Evolutionary conservation across 2,329 filamentous ascomycete species (phyloP).

Genomic region (Fusarium sp.): DNA sequence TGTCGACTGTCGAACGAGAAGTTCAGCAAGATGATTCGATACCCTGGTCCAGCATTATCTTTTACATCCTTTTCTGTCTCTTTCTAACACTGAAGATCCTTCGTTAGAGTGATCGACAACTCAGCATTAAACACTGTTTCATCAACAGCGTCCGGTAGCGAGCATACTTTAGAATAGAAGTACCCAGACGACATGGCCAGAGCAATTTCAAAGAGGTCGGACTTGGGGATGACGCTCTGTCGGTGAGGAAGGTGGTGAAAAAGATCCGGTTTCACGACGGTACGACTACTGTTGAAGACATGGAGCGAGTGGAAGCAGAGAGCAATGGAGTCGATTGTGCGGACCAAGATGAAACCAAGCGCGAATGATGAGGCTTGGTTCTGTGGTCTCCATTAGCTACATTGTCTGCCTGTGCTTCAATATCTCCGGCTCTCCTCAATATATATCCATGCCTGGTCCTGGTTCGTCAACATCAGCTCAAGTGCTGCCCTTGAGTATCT

Average conservation of each 20-base stretch:
- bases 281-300: not conserved
- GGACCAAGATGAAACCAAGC: not conserved
- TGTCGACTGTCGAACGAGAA: not conserved
- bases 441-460: no score
- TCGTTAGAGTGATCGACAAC: not conserved
- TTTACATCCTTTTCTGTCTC: not conserved
- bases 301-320: not conserved
- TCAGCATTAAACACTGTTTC: not conserved
- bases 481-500: constrained; percentile 2
- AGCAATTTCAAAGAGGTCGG: not conserved
- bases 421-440: not conserved
- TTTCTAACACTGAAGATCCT: not conserved
- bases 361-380: not conserved
- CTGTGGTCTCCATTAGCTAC: not conserved
- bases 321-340: not conserved
- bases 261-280: constrained; percentile 7
- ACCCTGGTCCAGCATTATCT: not conserved
- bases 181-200: no score
- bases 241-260: not conserved
- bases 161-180: not conserved
- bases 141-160: not conserved
- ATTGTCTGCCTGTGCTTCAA: not conserved
- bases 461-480: not conserved
- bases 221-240: not conserved
- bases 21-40: not conserved